Evolutionary conservation across 2,329 filamentous ascomycete species (phyloP).

Genomic region (Trichoderma oligosporum): DNA sequence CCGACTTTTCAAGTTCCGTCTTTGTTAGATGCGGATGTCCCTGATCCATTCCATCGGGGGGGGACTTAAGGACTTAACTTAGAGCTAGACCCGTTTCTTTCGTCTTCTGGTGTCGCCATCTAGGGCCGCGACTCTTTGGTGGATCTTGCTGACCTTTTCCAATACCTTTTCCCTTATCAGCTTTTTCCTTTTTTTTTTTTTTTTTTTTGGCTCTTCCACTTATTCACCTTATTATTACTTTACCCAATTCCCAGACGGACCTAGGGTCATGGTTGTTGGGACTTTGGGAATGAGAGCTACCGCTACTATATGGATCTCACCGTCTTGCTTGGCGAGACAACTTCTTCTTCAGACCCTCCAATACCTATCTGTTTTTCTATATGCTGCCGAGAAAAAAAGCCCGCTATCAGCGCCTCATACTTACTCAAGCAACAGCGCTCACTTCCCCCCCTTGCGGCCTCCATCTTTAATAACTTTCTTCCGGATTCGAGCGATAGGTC

Average conservation of each 20-base stretch:
- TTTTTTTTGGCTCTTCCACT: slow-evolving; percentile 1
- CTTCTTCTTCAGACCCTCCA: slow-evolving; percentile 14
- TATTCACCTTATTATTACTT: not conserved
- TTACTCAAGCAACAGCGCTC: not conserved
- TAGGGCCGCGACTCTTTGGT: slow-evolving; percentile 11
- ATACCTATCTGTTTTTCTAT: slow-evolving; percentile 10
- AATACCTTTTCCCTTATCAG: not conserved
- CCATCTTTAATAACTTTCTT: slow-evolving; percentile 8
- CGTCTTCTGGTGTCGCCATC: slow-evolving; percentile 8
- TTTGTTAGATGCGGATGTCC: slow-evolving; percentile 8
- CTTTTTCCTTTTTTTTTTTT: not conserved
- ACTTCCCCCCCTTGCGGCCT: slow-evolving; percentile 14
- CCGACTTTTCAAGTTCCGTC: slow-evolving; percentile 1
- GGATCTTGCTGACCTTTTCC: slow-evolving; percentile 15
- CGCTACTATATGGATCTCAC: slow-evolving; percentile 13
- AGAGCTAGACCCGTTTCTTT: slow-evolving; percentile 11
- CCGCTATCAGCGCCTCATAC: not conserved
- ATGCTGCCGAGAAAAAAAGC: slow-evolving; percentile 12
- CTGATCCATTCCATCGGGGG: slow-evolving; percentile 1
- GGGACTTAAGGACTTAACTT: too few relatives aligned
- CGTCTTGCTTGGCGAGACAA: slow-evolving; percentile 11
- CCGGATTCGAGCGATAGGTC: slow-evolving; percentile 17
- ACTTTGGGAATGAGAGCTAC: slow-evolving; percentile 6
- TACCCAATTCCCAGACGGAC: not conserved
- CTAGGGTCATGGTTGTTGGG: slow-evolving; percentile 16